These are phyloP conservation scores for Glycine soja DNA, from an alignment of 306 rosid species.

Conservation along the genomic window DNA sequence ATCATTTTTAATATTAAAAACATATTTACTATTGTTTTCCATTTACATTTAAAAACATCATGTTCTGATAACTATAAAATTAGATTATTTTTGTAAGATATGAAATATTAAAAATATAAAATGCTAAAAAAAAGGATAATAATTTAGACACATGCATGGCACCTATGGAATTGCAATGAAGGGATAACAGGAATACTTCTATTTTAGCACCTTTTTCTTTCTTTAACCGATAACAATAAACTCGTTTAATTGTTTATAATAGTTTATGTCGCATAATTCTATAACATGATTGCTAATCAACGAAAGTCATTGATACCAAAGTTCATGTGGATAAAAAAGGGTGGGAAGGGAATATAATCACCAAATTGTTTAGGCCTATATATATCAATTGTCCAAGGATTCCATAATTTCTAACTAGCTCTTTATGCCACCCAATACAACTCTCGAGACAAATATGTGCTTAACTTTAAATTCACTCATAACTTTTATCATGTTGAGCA, in stretches of 20 bases:
- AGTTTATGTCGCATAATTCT: conserved; percentile 38
- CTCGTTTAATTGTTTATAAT: conserved; percentile 26
- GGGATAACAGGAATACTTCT: background rate
- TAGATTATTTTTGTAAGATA: background rate
- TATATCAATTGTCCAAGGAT: conserved; percentile 27
- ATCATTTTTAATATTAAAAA: background rate
- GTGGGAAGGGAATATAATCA: conserved; percentile 48
- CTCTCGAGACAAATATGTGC: conserved; percentile 28
- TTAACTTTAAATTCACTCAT: conserved; percentile 34
- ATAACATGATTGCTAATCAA: conserved; percentile 44
- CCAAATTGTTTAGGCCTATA: conserved; percentile 35
- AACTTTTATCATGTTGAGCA: conserved; percentile 17
- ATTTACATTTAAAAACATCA: background rate
- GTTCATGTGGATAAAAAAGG: conserved; percentile 20
- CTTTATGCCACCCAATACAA: conserved; percentile 33
- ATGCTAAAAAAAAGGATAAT: no score
- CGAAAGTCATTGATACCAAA: conserved; percentile 39
- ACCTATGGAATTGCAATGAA: background rate
- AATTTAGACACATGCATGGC: no score
- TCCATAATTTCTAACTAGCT: conserved; percentile 35
- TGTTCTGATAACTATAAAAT: background rate
- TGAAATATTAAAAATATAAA: no score
- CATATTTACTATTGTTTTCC: background rate
- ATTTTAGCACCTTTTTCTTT: background rate
- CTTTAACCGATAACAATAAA: conserved; percentile 25